phyloP scores from a whole-genome alignment of 208 protist genomes.

The Wallacemonas rigidus region DNA sequence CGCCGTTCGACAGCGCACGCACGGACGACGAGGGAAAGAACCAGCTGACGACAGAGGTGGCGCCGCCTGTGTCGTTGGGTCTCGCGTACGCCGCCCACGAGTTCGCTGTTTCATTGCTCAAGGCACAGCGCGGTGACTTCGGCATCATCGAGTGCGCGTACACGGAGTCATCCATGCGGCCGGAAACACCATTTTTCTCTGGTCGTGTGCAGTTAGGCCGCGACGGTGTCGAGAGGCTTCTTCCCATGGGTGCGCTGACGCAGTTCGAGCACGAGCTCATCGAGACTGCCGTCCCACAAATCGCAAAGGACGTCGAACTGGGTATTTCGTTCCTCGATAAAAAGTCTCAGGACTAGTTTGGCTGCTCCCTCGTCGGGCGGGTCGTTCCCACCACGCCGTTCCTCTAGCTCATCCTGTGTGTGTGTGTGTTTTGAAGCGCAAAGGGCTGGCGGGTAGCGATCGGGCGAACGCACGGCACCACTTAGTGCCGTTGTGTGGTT shows the following conservation, averaged over 20 bases:
- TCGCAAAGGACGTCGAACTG: constrained; percentile 81
- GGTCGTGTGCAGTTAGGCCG: constrained; percentile 82
- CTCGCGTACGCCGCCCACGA: constrained; percentile 67
- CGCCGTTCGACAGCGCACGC: constrained; percentile 24
- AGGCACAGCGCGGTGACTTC: constrained; percentile 72
- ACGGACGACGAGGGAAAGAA: constrained; percentile 18
- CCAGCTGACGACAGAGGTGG: constrained; percentile 21
- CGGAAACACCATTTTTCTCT: constrained; percentile 79
- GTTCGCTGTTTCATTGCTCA: constrained; percentile 67
- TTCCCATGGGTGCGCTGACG: constrained; percentile 65
- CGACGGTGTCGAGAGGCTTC: constrained; percentile 73
- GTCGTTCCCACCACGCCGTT: no score
- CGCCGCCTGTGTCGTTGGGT: constrained; percentile 49
- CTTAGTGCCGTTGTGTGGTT: neutral
- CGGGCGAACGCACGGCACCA: neutral
- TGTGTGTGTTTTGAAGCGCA: no score
- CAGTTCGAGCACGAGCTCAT: constrained; percentile 69
- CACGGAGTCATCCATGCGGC: constrained; percentile 70
- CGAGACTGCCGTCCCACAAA: constrained; percentile 70
- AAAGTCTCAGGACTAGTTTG: no score
- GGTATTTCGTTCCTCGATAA: constrained; percentile 50
- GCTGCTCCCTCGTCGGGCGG: no score
- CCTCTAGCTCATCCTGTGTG: no score
- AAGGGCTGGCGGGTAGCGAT: neutral
- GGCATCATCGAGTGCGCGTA: constrained; percentile 84